Evolutionary conservation across 495 filamentous ascomycete genomes (phyloP).

Genomic region (Penicillium waksmanii): DNA sequence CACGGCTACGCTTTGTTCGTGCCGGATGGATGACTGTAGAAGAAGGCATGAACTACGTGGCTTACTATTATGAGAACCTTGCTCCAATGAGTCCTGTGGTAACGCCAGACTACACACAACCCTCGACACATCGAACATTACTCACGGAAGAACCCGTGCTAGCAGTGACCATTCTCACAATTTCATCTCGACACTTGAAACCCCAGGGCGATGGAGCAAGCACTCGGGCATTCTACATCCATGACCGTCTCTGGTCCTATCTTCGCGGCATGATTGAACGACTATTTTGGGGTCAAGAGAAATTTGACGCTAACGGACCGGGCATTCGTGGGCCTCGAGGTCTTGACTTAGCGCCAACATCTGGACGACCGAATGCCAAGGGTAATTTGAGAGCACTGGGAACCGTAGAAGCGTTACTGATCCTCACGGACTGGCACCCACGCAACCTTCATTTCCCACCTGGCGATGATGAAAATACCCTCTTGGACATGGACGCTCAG

Average conservation of each 20-base stretch:
- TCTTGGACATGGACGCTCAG: constrained; percentile 56
- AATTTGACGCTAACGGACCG: constrained; percentile 85
- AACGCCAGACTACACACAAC: constrained; percentile 78
- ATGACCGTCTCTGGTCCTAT: constrained; percentile 95
- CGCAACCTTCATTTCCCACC: constrained; percentile 94
- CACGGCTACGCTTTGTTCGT: constrained; percentile 85
- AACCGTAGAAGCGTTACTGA: constrained; percentile 89
- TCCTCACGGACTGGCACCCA: constrained; percentile 97
- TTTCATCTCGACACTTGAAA: constrained; percentile 81
- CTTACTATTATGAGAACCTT: constrained; percentile 90
- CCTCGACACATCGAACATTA: constrained; percentile 71
- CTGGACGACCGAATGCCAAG: constrained; percentile 53
- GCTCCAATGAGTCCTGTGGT: constrained; percentile 91
- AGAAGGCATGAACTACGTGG: constrained; percentile 90
- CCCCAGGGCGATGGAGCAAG: constrained; percentile 79
- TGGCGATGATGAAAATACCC: constrained; percentile 71
- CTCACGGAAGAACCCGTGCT: constrained; percentile 91
- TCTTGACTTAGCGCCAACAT: constrained; percentile 64
- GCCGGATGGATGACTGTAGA: constrained; percentile 95
- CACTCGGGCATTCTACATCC: constrained; percentile 86
- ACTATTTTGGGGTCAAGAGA: constrained; percentile 93
- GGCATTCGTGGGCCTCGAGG: constrained; percentile 69
- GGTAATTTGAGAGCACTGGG: constrained; percentile 87
- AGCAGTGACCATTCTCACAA: constrained; percentile 85
- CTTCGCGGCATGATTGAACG: constrained; percentile 91